phyloP scores from a whole-genome alignment of 164 flowering plant species.

The Vitis labrusca region DNA sequence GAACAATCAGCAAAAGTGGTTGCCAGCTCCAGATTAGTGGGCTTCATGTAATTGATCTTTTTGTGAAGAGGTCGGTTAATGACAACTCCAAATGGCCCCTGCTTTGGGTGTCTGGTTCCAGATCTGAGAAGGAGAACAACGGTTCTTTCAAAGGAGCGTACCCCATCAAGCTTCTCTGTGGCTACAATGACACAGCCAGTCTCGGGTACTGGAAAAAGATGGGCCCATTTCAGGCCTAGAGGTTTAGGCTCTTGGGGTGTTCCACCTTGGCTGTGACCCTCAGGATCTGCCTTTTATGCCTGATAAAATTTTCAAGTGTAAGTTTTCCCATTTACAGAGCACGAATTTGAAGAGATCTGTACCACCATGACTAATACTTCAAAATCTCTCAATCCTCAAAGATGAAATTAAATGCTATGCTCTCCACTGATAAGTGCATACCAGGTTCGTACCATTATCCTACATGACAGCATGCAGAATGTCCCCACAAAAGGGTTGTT shows the following conservation, averaged over 20 bases:
- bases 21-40: conserved; percentile 62
- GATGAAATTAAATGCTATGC: neutral
- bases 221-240: conserved; percentile 90
- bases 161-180: conserved; percentile 89
- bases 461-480: neutral
- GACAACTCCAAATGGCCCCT: conserved; percentile 86
- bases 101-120: conserved; percentile 71
- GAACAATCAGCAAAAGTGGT: conserved; percentile 82
- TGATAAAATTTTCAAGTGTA: conserved; percentile 18
- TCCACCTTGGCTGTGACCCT: conserved; percentile 30
- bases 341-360: neutral
- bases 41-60: conserved; percentile 80
- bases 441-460: neutral
- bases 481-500: neutral
- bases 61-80: conserved; percentile 87
- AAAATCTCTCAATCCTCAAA: neutral
- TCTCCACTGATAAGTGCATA: neutral
- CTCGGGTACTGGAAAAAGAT: conserved; percentile 82
- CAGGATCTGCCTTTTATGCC: conserved; percentile 46
- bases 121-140: conserved; percentile 83
- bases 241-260: conserved; percentile 40
- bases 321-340: neutral
- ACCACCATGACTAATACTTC: neutral
- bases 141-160: conserved; percentile 62
- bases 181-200: conserved; percentile 91